Base-by-base conservation (phyloP, 208 protist genomes). In the Spongospora subterranea region DNA sequence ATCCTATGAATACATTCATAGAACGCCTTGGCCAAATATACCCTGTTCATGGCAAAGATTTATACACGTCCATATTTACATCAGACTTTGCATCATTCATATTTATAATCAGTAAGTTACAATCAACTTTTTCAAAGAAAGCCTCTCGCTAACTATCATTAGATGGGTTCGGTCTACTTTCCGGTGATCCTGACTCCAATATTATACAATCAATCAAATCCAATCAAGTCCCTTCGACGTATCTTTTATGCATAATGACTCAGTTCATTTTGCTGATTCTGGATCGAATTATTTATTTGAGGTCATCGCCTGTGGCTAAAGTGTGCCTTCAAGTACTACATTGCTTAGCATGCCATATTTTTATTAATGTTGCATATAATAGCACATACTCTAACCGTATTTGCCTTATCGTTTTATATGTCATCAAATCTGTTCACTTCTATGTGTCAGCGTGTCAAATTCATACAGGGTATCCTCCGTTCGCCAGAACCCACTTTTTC, bases 251-350 rank as follows among this genome's bases (percentile, higher is more conserved):
- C 54, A 65, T 65, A 65, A 17, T 65, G 54, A 65, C 20, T 29
- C 54, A 65, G 54, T 65, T 65, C 54, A 32, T 17, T 29, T 17
- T 65, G 20, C 17, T 65, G 54, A 65, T 65, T 29, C 54, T 65
- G 20, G 54, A 65, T 65, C 54, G 54, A 65, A 65, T 65, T 29
- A 29, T 65, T 17, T 65, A 65, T 65, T 32, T 65, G 54, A 65
- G 54, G 54, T 65, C 54, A 29, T 17, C 17, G 17, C 54, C 29
- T 17, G 29, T 29, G 20, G 54, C 54, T 17, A 65, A 65, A 29
- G 54, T 29, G 54, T 32, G 17, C 54, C 54, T 65, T 17, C 54
- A 65, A 65, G 54, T 17, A 17, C 20, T 65, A 29, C 54, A 65
- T 29, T 65, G 54, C 54, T 32, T 65, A 17, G 54, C 29, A 17